Conservation (phyloP, 139 green algal species). For the Nannochloris sp. region DNA sequence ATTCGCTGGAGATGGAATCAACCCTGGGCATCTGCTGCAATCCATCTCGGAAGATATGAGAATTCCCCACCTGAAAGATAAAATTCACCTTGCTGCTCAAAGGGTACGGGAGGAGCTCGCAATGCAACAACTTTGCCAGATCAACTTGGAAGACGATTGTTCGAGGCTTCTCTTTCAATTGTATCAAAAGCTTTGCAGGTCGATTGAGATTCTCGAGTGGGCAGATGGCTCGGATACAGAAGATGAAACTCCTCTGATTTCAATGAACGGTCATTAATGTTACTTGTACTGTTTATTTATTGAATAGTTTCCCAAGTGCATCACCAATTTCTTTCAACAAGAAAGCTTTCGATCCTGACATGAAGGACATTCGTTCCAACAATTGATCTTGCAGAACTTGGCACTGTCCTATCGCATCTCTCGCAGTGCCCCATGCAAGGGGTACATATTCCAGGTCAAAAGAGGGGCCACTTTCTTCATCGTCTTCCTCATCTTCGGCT, state of each 20-base stretch:
- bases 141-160: constrained; percentile 74
- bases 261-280: neutral
- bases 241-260: no score
- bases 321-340: constrained; percentile 4
- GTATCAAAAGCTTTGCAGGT: constrained; percentile 9
- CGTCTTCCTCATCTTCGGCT: neutral
- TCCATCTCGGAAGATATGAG: constrained; percentile 67
- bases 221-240: no score
- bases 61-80: constrained; percentile 60
- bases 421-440: neutral
- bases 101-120: constrained; percentile 40
- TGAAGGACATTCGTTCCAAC: constrained; percentile 5
- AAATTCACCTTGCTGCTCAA: neutral
- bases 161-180: constrained; percentile 41
- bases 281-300: neutral
- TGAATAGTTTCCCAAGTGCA: neutral
- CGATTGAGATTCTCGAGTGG: neutral
- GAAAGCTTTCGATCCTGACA: constrained; percentile 1
- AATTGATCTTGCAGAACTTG: neutral
- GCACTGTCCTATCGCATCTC: neutral
- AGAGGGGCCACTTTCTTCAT: neutral
- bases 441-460: constrained; percentile 5
- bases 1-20: constrained; percentile 62
- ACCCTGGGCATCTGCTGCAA: constrained; percentile 73
- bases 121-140: constrained; percentile 79